Conservation (phyloP, 768 basidiomycete genomes). For the Suillus plorans region DNA sequence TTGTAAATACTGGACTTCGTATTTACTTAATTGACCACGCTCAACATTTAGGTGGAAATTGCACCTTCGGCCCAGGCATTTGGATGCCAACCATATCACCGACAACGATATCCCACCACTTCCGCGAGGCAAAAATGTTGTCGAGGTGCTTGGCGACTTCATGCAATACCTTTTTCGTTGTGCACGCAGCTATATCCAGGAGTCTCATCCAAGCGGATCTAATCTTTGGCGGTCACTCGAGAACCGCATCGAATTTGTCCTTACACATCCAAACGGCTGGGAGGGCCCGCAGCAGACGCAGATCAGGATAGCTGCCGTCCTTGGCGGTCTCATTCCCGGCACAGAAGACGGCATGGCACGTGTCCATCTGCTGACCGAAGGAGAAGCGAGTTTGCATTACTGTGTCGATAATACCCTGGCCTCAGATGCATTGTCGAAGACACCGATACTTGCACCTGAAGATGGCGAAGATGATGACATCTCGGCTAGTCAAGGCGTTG, state of each 20-base stretch:
- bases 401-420: constrained; percentile 49
- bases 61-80: constrained; percentile 37
- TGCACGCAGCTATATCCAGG: constrained; percentile 45
- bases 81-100: constrained; percentile 28
- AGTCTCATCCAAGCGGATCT: constrained; percentile 42
- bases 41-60: constrained; percentile 33
- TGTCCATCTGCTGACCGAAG: constrained; percentile 60
- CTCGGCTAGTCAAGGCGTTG: constrained; percentile 33
- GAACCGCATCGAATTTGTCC: constrained; percentile 46
- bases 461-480: constrained; percentile 20
- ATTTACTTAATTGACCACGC: neutral
- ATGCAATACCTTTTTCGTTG: constrained; percentile 46
- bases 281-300: constrained; percentile 56
- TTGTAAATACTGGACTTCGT: neutral
- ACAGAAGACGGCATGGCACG: constrained; percentile 38
- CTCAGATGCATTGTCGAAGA: constrained; percentile 26
- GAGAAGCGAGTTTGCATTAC: constrained; percentile 61
- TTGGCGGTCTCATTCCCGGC: constrained; percentile 50
- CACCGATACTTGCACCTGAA: constrained; percentile 16
- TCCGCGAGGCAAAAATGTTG: constrained; percentile 39
- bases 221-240: constrained; percentile 47
- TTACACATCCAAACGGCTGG: constrained; percentile 69
- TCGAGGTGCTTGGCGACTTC: constrained; percentile 48
- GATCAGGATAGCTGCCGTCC: constrained; percentile 53
- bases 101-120: constrained; percentile 39